Percentiles rank a stretch among this genome's conserved stretches.
Evolutionary conservation across 805 yeast genomes (phyloP).

Genomic region (Naumovozyma baii): DNA sequence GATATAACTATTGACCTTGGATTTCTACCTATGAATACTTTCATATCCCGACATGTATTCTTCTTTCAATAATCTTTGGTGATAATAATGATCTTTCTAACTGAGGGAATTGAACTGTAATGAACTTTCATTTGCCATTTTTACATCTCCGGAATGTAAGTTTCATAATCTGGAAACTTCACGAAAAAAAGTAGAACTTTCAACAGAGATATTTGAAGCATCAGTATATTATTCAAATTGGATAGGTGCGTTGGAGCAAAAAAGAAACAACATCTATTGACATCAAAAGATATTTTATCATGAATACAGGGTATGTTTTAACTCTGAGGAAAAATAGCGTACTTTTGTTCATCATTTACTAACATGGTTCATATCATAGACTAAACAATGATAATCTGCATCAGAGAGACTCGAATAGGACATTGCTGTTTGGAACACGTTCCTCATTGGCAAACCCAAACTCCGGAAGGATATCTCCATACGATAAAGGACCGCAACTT

Average conservation of each 20-base stretch:
- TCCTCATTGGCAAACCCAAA: conserved; percentile 1
- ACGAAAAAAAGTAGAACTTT: too few relatives aligned
- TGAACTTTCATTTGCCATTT: too few relatives aligned
- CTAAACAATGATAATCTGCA: conserved; percentile 4
- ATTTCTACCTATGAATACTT: conserved; percentile 47
- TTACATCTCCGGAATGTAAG: too few relatives aligned
- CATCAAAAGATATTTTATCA: too few relatives aligned
- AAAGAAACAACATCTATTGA: too few relatives aligned
- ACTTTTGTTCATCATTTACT: not conserved
- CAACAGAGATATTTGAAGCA: too few relatives aligned
- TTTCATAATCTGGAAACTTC: too few relatives aligned
- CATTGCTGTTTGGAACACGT: conserved; percentile 23
- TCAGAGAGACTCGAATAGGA: conserved; percentile 25
- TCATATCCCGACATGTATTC: conserved; percentile 34
- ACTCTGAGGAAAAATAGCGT: not conserved
- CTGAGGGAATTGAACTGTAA: too few relatives aligned
- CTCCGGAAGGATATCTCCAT: conserved; percentile 31
- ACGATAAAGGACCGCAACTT: conserved; percentile 26
- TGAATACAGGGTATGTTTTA: not conserved
- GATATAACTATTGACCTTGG: conserved; percentile 67
- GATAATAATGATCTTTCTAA: not conserved
- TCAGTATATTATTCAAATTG: too few relatives aligned
- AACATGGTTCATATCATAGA: not conserved
- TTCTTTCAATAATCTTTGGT: not conserved
- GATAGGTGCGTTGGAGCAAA: too few relatives aligned